Evolutionary conservation across 2,329 filamentous ascomycete genomes (phyloP).

Genomic region (Cladosporium austrohemisphaericum): DNA sequence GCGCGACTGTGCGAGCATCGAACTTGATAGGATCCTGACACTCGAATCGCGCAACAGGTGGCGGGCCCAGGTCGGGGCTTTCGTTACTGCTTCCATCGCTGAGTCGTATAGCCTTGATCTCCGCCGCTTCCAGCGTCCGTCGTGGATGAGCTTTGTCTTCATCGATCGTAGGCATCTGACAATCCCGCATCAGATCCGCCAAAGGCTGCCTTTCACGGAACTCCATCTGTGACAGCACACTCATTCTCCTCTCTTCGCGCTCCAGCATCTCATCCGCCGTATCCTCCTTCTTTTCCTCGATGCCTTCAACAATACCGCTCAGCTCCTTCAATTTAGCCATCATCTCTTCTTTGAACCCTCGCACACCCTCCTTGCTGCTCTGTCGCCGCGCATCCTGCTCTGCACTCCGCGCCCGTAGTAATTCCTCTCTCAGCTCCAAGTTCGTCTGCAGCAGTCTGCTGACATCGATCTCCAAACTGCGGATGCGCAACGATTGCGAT

Average conservation of each 20-base stretch:
- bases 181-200: conserved; percentile 31
- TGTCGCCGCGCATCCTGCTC: conserved; percentile 57
- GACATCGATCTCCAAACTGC: conserved; percentile 70
- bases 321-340: conserved; percentile 71
- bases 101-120: conserved; percentile 50
- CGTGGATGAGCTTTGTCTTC: conserved; percentile 68
- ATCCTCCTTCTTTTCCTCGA: conserved; percentile 46
- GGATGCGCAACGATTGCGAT: conserved; percentile 70
- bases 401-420: conserved; percentile 66
- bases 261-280: conserved; percentile 14
- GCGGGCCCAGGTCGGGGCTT: conserved; percentile 65
- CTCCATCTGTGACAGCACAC: conserved; percentile 17
- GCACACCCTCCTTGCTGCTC: conserved; percentile 60
- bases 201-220: conserved; percentile 32
- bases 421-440: conserved; percentile 65
- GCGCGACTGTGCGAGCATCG: conserved; percentile 26
- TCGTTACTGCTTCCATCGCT: conserved; percentile 54
- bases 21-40: conserved; percentile 47
- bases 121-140: conserved; percentile 60
- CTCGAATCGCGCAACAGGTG: conserved; percentile 52
- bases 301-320: conserved; percentile 60
- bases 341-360: conserved; percentile 66
- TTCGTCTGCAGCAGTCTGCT: conserved; percentile 76
- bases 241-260: conserved; percentile 20
- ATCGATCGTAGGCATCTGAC: conserved; percentile 60